Conservation (phyloP, 257 asterid species). For the Mentha longifolia region DNA sequence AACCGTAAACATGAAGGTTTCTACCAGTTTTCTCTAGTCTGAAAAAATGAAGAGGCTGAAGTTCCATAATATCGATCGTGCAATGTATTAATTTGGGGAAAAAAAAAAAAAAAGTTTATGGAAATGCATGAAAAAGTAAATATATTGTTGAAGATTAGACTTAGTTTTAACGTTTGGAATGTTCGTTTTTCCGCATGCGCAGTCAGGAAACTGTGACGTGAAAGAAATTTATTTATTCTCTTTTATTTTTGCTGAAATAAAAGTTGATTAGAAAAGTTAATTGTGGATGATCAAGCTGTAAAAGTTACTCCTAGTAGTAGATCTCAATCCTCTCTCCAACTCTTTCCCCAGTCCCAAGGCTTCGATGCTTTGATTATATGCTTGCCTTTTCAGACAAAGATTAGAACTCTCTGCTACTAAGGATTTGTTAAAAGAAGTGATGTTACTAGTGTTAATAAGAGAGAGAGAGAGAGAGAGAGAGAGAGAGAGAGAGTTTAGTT, state of each 20-base stretch:
- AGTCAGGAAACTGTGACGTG: background rate
- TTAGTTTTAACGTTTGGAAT: slow-evolving; percentile 62
- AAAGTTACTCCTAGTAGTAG: slow-evolving; percentile 38
- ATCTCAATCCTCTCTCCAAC: slow-evolving; percentile 37
- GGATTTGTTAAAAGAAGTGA: slow-evolving; percentile 61
- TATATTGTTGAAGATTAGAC: slow-evolving; percentile 39
- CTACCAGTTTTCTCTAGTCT: no score
- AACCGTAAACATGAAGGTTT: no score
- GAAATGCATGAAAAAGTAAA: background rate
- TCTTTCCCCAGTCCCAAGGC: slow-evolving; percentile 60
- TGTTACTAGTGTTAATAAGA: slow-evolving; percentile 26
- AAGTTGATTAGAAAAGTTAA: slow-evolving; percentile 49
- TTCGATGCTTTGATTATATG: slow-evolving; percentile 50
- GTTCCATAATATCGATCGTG: no score
- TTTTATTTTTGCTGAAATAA: slow-evolving; percentile 20
- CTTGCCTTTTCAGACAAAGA: slow-evolving; percentile 43
- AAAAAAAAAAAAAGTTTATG: no score
- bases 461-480: no score
- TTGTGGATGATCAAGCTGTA: slow-evolving; percentile 52
- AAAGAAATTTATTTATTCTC: no score
- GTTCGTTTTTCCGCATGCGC: slow-evolving; percentile 29
- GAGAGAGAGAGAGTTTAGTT: background rate
- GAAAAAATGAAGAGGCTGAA: no score
- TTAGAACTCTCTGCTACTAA: slow-evolving; percentile 39
- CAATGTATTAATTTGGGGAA: no score